Evolutionary conservation across 169 alveolate genomes (phyloP), one percentile per base, ranked within the genome.

Genomic region (Amoebophrya sp.): DNA sequence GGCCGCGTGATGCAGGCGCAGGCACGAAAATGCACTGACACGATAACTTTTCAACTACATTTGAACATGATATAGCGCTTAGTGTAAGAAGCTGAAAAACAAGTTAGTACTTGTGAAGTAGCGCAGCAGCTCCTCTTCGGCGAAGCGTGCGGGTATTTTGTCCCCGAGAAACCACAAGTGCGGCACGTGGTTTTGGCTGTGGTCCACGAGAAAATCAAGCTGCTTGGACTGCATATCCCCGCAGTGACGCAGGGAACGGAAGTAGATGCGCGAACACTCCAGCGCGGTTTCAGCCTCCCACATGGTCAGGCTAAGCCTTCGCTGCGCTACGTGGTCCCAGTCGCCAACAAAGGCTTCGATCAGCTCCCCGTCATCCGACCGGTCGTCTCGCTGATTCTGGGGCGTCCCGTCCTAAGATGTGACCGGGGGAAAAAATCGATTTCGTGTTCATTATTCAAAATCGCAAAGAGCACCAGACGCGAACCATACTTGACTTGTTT

Each of bases 251-350:
- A 66, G 83, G 10, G 83, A 25, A 1, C 83, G 83, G 83, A 66
- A 66, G 83, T 66, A 66, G 35, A 66, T 66, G 83, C 83, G 83
- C 35, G 83, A 18, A 66, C 83, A 66, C 83, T 66, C 83, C 29
- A 66, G 29, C 12, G 83, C 83, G 32, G 83, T 25, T n/a, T 66
- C 83, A 2, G 83, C 83, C 10, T 66, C 83, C 83, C 83, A 66
- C 83, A 66, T 66, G 83, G 83, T 66, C 35, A 66, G 29, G 1
- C 32, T 7, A 2, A 66, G 83, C 29, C 83, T 18, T 25, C 83
- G 29, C 35, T 66, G 83, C 83, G 83, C 83, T 25, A 66, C 83
- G 83, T 66, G 83, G 35, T 66, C 83, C 83, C 83, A 66, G 83
- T 66, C 83, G 35, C 83, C 83, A 1, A 66, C 83, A 25, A 66